Evolutionary conservation across 2,329 filamentous ascomycete species (phyloP).

Genomic region (Alternaria consortialis): DNA sequence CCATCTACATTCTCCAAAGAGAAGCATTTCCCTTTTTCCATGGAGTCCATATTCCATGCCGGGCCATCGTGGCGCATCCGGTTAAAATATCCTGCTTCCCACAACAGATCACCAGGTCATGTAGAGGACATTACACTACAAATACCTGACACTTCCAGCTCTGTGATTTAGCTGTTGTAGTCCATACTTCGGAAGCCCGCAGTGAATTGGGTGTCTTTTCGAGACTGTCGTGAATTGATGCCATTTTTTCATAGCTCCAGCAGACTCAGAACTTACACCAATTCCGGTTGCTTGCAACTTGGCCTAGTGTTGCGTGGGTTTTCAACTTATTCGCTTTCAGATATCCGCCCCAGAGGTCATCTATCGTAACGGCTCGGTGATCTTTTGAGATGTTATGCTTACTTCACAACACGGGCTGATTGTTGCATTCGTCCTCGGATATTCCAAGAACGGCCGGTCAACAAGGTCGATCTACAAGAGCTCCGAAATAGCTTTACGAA

Average conservation of each 20-base stretch:
- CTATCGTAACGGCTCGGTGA: not conserved
- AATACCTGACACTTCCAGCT: not conserved
- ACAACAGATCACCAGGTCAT: not conserved
- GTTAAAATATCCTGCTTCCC: not conserved
- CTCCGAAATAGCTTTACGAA: not conserved
- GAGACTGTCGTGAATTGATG: not conserved
- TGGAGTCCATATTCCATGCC: not conserved
- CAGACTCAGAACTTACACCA: not conserved
- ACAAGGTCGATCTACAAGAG: not conserved
- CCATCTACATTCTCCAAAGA: not conserved
- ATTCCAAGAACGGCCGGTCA: not conserved
- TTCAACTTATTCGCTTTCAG: too few species aligned
- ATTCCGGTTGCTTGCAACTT: not conserved
- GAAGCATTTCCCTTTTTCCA: not conserved
- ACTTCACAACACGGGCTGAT: not conserved
- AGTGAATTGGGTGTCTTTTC: not conserved
- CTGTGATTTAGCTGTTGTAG: not conserved
- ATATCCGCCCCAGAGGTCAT: not conserved
- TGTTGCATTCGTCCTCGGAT: not conserved
- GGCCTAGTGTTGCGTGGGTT: not conserved
- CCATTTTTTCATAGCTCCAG: not conserved
- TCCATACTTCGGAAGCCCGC: not conserved
- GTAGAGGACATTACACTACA: not conserved
- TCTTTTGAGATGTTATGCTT: not conserved
- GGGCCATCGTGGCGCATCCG: not conserved